Conservation (phyloP, 2,329 filamentous ascomycete species). For the Acephala macrosclerotiorum region DNA sequence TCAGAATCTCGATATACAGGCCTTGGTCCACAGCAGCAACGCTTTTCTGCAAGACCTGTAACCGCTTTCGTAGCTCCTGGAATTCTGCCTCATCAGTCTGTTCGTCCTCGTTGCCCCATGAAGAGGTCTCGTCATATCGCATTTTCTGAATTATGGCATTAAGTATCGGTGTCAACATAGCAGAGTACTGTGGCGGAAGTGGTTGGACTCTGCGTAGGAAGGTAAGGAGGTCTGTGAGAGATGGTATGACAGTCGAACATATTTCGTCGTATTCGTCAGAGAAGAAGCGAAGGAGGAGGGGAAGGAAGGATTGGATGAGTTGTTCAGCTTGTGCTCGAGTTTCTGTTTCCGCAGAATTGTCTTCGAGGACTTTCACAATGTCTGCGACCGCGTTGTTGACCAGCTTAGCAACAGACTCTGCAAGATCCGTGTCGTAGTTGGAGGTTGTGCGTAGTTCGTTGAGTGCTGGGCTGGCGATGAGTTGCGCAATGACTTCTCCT, state of each 20-base stretch:
- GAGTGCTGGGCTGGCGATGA: conserved; percentile 83
- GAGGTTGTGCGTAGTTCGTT: conserved; percentile 80
- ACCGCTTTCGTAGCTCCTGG: conserved; percentile 87
- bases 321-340: conserved; percentile 79
- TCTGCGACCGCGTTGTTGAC: conserved; percentile 91
- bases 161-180: conserved; percentile 85
- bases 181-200: conserved; percentile 77
- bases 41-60: conserved; percentile 91
- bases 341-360: conserved; percentile 63
- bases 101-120: conserved; percentile 93
- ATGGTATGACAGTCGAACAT: conserved; percentile 93
- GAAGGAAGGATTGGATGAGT: conserved; percentile 83
- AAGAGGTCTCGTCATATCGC: conserved; percentile 94
- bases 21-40: conserved; percentile 88
- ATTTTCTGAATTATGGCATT: conserved; percentile 95
- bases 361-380: conserved; percentile 86
- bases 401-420: conserved; percentile 92
- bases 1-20: conserved; percentile 88
- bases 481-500: conserved; percentile 82
- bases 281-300: conserved; percentile 91
- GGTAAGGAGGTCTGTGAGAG: conserved; percentile 88
- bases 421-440: conserved; percentile 93
- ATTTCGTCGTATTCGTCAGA: conserved; percentile 98
- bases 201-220: conserved; percentile 84
- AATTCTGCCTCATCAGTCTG: conserved; percentile 98